Percentiles rank a stretch among this genome's conserved stretches.
phyloP scores from a whole-genome alignment of 169 alveolate genomes.

The Plasmodium ovale region DNA sequence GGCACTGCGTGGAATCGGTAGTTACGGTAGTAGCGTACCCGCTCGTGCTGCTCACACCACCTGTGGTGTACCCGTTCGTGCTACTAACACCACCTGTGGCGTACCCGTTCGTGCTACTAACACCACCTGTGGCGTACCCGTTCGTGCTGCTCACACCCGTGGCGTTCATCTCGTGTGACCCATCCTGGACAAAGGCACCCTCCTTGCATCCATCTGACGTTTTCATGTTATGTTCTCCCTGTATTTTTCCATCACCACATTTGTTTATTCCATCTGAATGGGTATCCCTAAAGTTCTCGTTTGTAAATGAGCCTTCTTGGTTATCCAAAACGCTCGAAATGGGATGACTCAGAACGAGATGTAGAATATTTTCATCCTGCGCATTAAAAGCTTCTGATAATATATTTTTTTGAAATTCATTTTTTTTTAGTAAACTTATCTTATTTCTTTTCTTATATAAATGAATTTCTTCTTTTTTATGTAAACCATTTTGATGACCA shows the following conservation, averaged over 20 bases:
- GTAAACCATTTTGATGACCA: not conserved
- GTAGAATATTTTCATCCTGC: conserved; percentile 80
- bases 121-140: too few relatives aligned
- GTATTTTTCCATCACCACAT: too few relatives aligned
- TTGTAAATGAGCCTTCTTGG: not conserved
- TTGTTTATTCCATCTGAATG: too few relatives aligned
- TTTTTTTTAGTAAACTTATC: conserved; percentile 68
- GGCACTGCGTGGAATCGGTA: not conserved
- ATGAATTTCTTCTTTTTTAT: not conserved
- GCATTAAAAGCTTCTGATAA: conserved; percentile 82
- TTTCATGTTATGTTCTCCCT: too few relatives aligned
- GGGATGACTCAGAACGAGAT: conserved; percentile 83
- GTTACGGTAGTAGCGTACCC: too few relatives aligned
- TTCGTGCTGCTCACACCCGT: too few relatives aligned
- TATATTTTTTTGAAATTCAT: conserved; percentile 76
- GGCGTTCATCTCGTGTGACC: not conserved
- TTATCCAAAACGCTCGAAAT: conserved; percentile 59
- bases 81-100: too few relatives aligned
- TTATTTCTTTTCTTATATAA: conserved; percentile 65
- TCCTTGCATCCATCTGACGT: too few relatives aligned
- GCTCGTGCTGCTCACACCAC: too few relatives aligned
- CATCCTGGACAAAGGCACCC: not conserved
- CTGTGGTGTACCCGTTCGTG: too few relatives aligned
- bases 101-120: too few relatives aligned
- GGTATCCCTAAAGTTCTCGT: not conserved